A percentile compares a stretch with the other conserved stretches of the same genome.
These are phyloP conservation scores for Dicorynia guianensis DNA, from an alignment of 306 rosid species.

Conservation along the genomic window DNA sequence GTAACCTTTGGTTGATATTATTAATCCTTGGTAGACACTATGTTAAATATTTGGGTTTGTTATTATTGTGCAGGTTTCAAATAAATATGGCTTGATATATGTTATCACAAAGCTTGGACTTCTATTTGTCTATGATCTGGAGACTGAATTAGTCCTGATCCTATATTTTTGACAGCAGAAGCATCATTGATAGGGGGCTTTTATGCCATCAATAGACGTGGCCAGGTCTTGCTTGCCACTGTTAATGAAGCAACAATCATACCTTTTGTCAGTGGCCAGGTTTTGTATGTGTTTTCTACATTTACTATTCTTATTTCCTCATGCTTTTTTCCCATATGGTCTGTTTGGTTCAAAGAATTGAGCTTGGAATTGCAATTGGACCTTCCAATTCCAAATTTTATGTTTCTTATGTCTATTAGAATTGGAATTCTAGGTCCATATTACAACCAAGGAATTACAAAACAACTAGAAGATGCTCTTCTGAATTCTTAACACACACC, in stretches of 20 bases:
- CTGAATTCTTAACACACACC: too few relatives aligned
- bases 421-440: too few relatives aligned
- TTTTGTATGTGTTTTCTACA: slow-evolving; percentile 39
- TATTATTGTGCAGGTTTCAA: slow-evolving; percentile 42
- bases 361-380: too few relatives aligned
- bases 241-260: slow-evolving; percentile 61
- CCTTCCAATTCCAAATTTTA: too few relatives aligned
- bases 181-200: slow-evolving; percentile 56
- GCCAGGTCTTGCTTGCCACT: slow-evolving; percentile 61
- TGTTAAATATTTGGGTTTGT: slow-evolving; percentile 4
- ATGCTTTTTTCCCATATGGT: too few relatives aligned
- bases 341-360: too few relatives aligned
- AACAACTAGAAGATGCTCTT: too few relatives aligned
- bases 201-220: slow-evolving; percentile 70
- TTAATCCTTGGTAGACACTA: background rate
- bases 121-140: slow-evolving; percentile 59
- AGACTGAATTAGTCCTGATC: slow-evolving; percentile 64
- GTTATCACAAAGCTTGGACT: slow-evolving; percentile 69
- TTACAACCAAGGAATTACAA: too few relatives aligned
- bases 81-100: slow-evolving; percentile 56
- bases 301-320: too few relatives aligned
- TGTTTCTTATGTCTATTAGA: too few relatives aligned
- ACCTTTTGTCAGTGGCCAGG: slow-evolving; percentile 70
- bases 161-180: slow-evolving; percentile 60
- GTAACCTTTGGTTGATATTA: background rate